Percentiles rank a stretch among this genome's conserved stretches.
Conservation (phyloP, 495 filamentous ascomycete genomes). For the Hypomontagnella monticulosa region DNA sequence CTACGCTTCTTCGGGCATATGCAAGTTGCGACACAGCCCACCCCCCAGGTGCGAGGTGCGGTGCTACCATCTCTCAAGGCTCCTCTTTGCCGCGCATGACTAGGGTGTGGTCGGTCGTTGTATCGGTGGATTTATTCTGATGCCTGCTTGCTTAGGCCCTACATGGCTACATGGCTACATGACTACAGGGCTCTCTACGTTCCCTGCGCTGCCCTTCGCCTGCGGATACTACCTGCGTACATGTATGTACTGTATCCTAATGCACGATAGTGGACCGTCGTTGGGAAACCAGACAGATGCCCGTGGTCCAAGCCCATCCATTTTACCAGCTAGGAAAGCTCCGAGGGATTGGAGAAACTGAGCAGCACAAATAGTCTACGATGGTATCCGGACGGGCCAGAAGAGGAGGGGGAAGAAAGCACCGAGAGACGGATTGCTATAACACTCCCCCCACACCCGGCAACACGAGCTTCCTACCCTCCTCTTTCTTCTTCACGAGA, state of each 20-base stretch:
- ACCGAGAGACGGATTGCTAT: constrained; percentile 47
- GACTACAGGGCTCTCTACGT: too few relatives aligned
- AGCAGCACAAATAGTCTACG: constrained; percentile 4
- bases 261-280: constrained; percentile 45
- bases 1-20: constrained; percentile 51
- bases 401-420: constrained; percentile 31
- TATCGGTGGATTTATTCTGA: constrained; percentile 39
- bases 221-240: constrained; percentile 34
- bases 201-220: constrained; percentile 33
- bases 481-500: constrained; percentile 59
- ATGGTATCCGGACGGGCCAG: constrained; percentile 1
- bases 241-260: constrained; percentile 36
- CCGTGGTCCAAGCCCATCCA: constrained; percentile 24
- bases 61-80: constrained; percentile 12
- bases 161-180: constrained; percentile 2
- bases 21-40: constrained; percentile 59
- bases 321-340: constrained; percentile 40
- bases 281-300: constrained; percentile 31
- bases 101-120: constrained; percentile 40
- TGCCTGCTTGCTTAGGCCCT: constrained; percentile 18
- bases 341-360: constrained; percentile 34
- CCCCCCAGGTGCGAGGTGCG: constrained; percentile 12
- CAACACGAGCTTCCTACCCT: constrained; percentile 60
- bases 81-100: constrained; percentile 48
- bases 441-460: constrained; percentile 55